phyloP scores from a whole-genome alignment of 208 protist species.

The Entamoeba invadens region DNA sequence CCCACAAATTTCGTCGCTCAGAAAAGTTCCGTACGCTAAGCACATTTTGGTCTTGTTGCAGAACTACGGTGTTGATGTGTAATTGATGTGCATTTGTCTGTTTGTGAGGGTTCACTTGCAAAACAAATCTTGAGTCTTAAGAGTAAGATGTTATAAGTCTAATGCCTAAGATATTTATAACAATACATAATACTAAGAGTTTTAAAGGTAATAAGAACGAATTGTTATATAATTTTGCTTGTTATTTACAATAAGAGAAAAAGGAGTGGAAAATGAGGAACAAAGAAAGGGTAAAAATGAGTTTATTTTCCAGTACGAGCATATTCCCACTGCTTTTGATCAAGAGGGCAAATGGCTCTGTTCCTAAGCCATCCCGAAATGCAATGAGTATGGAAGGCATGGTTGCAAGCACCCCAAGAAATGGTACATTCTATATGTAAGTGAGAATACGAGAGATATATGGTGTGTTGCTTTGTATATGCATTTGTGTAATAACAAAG shows the following conservation, averaged over 20 bases:
- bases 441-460: too few relatives aligned
- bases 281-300: background rate
- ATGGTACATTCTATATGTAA: constrained; percentile 1
- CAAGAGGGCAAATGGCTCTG: constrained; percentile 3
- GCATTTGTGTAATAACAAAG: too few relatives aligned
- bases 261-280: too few relatives aligned
- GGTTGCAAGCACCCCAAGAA: constrained; percentile 19
- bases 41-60: background rate
- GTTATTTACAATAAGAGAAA: too few relatives aligned
- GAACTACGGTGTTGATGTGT: background rate
- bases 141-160: too few relatives aligned
- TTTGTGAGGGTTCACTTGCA: too few relatives aligned
- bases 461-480: background rate
- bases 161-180: too few relatives aligned
- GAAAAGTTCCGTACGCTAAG: background rate
- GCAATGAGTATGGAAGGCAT: constrained; percentile 18
- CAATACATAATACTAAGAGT: too few relatives aligned
- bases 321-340: background rate
- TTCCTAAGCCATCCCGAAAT: constrained; percentile 9
- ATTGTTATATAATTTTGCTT: too few relatives aligned
- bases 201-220: too few relatives aligned
- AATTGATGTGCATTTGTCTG: background rate
- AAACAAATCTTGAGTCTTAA: too few relatives aligned
- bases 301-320: background rate
- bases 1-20: background rate